Base-by-base conservation (phyloP, 2,329 filamentous ascomycete species). In the Fusarium sp. region DNA sequence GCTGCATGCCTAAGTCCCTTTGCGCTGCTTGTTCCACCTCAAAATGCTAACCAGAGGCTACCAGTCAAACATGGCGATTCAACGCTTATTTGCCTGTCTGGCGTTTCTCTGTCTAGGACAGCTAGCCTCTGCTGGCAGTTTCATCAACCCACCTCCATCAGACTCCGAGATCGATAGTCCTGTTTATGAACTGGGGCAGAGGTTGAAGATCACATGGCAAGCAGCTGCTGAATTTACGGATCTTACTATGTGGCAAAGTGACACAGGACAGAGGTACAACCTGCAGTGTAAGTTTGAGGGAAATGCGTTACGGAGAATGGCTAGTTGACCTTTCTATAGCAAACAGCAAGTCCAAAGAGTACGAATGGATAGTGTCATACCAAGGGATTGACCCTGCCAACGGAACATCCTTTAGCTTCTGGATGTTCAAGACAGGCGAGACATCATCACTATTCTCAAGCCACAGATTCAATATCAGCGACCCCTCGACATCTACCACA, bases 401-500 rank as follows among this genome's bases (percentile, higher is more conserved):
- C 2, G 39, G 20, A 11, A 59, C 43, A 8, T 51, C 54, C 1
- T 60, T 60, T 8, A 61, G 57, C 15, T 15, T 61, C 12, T 59
- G 39, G 32, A 4, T 60, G 10, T 61, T 61, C 14, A 32, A 60
- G n/a, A 44, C 38, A 4, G 56, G 57, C 0, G 14, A 61, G 5
- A 59, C 32, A 6, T 12, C 34, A 0, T 17, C 57, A 2, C 26
- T 59, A 0, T 60, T 61, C 10, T 36, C 55, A 0, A 61, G 54
- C 1, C 57, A 61, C 12, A 43, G 15, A 4, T 61, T 61, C 15
- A 61, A 61, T 4, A 61, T 61, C n/a, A 61, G 32, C 7, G 54
- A 61, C 19, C 57, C 57, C 1, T 34, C 24, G 3, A 19, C 55
- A 9, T 1, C 15, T 4, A 40, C 45, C n/a, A 44, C 39, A 4